These are phyloP conservation scores for Podosphaera xanthii DNA, from an alignment of 2,329 filamentous ascomycete species.

Conservation along the genomic window DNA sequence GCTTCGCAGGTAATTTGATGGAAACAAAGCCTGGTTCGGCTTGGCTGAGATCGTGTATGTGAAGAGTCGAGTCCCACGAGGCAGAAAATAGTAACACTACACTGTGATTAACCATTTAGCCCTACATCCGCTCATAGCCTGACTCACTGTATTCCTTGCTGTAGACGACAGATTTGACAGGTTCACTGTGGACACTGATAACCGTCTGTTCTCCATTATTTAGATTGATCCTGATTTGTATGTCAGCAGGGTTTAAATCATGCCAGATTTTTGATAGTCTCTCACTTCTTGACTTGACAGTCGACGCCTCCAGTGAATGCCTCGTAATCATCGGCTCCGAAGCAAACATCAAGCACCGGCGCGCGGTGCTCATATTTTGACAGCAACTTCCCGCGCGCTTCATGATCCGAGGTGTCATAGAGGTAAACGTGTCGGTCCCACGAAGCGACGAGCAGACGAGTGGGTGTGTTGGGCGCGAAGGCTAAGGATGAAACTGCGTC, in stretches of 20 bases:
- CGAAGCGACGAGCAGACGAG: constrained; percentile 66
- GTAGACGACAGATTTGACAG: constrained; percentile 69
- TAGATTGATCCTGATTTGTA: constrained; percentile 37
- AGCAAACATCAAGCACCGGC: constrained; percentile 79
- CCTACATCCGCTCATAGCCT: background rate
- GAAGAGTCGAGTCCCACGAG: constrained; percentile 82
- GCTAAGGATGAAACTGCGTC: constrained; percentile 73
- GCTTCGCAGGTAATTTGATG: constrained; percentile 60
- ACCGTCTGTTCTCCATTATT: constrained; percentile 47
- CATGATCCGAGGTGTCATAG: constrained; percentile 48
- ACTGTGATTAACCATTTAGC: constrained; percentile 1
- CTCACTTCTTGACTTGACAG: constrained; percentile 55
- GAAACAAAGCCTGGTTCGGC: constrained; percentile 31
- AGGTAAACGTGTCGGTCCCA: constrained; percentile 88
- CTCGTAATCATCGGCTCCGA: constrained; percentile 59
- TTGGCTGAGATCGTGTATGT: constrained; percentile 47
- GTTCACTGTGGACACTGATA: constrained; percentile 54
- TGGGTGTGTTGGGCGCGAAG: constrained; percentile 58
- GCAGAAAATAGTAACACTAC: constrained; percentile 59
- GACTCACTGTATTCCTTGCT: constrained; percentile 43
- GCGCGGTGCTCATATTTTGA: constrained; percentile 60
- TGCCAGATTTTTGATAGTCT: background rate
- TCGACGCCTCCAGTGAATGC: constrained; percentile 76
- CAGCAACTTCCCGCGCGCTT: constrained; percentile 33
- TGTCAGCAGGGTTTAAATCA: background rate